Percentiles rank a stretch among this genome's conserved stretches.
Evolutionary conservation across 2,329 filamentous ascomycete species (phyloP).

Genomic region (Thelonectria blattea): DNA sequence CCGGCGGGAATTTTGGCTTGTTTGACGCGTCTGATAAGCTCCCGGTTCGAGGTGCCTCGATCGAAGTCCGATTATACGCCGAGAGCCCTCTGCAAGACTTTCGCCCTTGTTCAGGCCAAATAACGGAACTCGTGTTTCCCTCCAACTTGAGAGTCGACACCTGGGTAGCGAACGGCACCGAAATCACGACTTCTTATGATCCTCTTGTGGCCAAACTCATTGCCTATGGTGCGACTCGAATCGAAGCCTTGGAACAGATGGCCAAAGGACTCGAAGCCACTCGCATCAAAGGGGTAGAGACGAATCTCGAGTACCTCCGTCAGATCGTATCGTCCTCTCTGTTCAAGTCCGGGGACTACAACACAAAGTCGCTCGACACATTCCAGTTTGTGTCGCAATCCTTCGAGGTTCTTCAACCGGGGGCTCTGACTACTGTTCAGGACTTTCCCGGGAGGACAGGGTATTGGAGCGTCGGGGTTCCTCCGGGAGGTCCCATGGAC

Average conservation of each 20-base stretch:
- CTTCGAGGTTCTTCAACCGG: constrained; percentile 46
- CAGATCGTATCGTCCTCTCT: constrained; percentile 38
- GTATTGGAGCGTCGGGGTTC: constrained; percentile 48
- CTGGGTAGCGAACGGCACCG: constrained; percentile 71
- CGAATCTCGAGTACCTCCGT: constrained; percentile 44
- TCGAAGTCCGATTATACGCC: constrained; percentile 50
- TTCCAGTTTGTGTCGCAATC: constrained; percentile 38
- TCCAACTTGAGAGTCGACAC: constrained; percentile 64
- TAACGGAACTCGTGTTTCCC: constrained; percentile 65
- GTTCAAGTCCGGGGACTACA: constrained; percentile 39
- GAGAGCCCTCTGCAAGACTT: constrained; percentile 64
- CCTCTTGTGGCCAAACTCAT: constrained; percentile 80
- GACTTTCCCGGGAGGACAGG: constrained; percentile 48
- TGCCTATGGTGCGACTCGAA: constrained; percentile 63
- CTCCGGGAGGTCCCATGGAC: constrained; percentile 51
- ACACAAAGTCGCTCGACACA: constrained; percentile 43
- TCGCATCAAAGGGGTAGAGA: constrained; percentile 41
- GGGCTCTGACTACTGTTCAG: constrained; percentile 47
- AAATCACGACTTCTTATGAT: constrained; percentile 77
- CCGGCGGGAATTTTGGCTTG: constrained; percentile 21
- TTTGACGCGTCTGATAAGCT: constrained; percentile 21
- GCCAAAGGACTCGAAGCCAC: constrained; percentile 62
- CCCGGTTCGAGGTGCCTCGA: constrained; percentile 38
- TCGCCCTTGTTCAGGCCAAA: constrained; percentile 62
- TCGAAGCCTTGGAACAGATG: constrained; percentile 68